Percentiles rank a stretch among this genome's conserved stretches.
phyloP scores from a whole-genome alignment of 495 filamentous ascomycete genomes.

The Rostrohypoxylon terebratum region DNA sequence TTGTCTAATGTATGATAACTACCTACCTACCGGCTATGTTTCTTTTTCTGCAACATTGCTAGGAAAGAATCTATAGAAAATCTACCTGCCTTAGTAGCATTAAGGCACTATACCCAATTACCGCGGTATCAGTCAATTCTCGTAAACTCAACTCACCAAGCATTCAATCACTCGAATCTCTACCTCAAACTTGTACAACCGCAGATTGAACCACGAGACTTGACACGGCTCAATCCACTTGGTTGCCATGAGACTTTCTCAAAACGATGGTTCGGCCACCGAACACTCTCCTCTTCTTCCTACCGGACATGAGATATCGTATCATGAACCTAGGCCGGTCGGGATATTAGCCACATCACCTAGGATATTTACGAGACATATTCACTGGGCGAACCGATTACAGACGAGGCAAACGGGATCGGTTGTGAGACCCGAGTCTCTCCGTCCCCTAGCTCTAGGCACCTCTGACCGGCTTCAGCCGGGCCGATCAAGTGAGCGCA shows the following conservation, averaged over 20 bases:
- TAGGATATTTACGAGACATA: neutral
- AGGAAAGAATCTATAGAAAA: no score
- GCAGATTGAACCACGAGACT: neutral
- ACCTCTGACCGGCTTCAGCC: neutral
- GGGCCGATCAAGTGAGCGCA: neutral
- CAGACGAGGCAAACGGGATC: neutral
- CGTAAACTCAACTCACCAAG: neutral
- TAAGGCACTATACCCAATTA: no score
- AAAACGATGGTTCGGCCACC: neutral
- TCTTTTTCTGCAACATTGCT: no score
- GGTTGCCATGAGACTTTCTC: neutral
- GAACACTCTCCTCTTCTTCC: neutral
- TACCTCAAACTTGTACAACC: neutral
- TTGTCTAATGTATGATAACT: no score
- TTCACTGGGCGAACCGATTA: neutral
- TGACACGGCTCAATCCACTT: neutral
- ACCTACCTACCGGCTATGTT: no score
- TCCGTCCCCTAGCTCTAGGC: neutral
- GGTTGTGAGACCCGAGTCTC: neutral
- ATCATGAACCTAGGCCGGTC: neutral
- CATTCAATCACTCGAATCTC: neutral
- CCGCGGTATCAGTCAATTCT: neutral
- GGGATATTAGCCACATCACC: neutral
- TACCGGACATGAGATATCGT: neutral
- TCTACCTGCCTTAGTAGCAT: no score